phyloP scores from a whole-genome alignment of 2,329 filamentous ascomycete species.

The Colletotrichum trifolii region DNA sequence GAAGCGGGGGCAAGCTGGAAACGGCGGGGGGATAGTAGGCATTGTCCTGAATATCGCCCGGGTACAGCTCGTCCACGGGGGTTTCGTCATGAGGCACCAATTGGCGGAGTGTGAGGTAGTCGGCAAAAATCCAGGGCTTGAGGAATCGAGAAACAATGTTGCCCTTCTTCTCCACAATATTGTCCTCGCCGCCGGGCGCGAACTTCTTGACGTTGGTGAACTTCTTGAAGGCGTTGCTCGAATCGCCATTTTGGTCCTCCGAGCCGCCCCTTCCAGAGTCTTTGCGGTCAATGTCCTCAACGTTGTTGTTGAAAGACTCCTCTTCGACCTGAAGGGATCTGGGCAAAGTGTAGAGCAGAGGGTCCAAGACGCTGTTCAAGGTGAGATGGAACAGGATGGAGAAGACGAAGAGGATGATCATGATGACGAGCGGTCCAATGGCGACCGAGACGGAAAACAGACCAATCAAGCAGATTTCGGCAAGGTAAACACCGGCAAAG shows the following conservation, averaged over 20 bases:
- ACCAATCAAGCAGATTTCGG: slow-evolving; percentile 82
- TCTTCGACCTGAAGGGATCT: slow-evolving; percentile 64
- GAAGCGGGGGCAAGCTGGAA: slow-evolving; percentile 68
- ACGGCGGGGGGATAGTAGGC: slow-evolving; percentile 82
- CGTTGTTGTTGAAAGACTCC: slow-evolving; percentile 43
- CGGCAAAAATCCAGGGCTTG: slow-evolving; percentile 80
- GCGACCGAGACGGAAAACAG: slow-evolving; percentile 78
- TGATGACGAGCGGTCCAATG: slow-evolving; percentile 77
- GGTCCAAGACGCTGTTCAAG: slow-evolving; percentile 75
- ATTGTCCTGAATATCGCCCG: slow-evolving; percentile 68
- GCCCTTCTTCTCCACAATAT: slow-evolving; percentile 53
- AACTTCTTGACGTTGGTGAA: slow-evolving; percentile 36
- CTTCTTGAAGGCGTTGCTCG: slow-evolving; percentile 34
- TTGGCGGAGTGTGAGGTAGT: slow-evolving; percentile 77
- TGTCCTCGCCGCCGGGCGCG: slow-evolving; percentile 38
- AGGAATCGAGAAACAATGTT: slow-evolving; percentile 75
- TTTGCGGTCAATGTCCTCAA: slow-evolving; percentile 35
- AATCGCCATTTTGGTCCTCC: slow-evolving; percentile 37
- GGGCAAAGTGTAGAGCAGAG: slow-evolving; percentile 78
- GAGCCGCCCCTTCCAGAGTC: slow-evolving; percentile 35
- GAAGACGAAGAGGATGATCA: slow-evolving; percentile 81
- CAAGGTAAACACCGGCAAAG: slow-evolving; percentile 82
- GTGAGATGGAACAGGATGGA: slow-evolving; percentile 81
- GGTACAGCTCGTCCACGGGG: slow-evolving; percentile 66
- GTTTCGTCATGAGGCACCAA: slow-evolving; percentile 70